Percentiles rank a stretch among this genome's conserved stretches.
Conservation (phyloP, 495 filamentous ascomycete species). For the Daldinia vernicosa region DNA sequence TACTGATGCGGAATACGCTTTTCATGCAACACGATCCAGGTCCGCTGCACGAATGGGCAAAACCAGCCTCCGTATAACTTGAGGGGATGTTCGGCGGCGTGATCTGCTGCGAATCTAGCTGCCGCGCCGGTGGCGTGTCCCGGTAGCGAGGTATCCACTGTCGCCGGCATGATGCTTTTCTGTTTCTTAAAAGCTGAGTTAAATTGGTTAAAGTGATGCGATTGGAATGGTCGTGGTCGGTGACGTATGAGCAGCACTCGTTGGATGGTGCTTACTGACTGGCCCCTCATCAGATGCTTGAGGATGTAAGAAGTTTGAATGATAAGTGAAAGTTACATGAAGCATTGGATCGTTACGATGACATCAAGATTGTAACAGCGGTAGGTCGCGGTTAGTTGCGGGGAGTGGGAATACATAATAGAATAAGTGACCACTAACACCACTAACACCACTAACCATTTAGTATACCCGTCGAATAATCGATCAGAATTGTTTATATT, state of each 20-base stretch:
- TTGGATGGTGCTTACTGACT: slow-evolving; percentile 4
- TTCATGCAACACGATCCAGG: slow-evolving; percentile 73
- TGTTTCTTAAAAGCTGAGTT: background rate
- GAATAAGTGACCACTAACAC: background rate
- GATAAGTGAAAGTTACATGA: too few relatives aligned
- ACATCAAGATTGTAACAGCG: background rate
- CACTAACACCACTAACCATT: background rate
- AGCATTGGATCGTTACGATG: background rate
- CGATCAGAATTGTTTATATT: background rate
- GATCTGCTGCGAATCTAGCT: slow-evolving; percentile 45
- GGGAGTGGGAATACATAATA: background rate
- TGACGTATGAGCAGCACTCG: slow-evolving; percentile 5
- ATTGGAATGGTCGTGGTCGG: background rate
- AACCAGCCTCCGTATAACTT: slow-evolving; percentile 62
- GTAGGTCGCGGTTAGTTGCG: background rate
- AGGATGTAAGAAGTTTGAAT: background rate
- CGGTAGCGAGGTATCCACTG: slow-evolving; percentile 46
- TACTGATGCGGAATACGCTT: slow-evolving; percentile 77
- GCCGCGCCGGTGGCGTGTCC: slow-evolving; percentile 48
- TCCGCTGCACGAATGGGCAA: slow-evolving; percentile 69
- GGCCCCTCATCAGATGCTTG: background rate
- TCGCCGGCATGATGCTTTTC: slow-evolving; percentile 32
- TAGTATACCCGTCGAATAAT: background rate
- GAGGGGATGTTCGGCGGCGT: slow-evolving; percentile 50
- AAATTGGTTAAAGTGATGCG: background rate